These are phyloP conservation scores for Umbelopsis isabellina DNA, from an alignment of 192 early-diverging fungal species.

Conservation along the genomic window DNA sequence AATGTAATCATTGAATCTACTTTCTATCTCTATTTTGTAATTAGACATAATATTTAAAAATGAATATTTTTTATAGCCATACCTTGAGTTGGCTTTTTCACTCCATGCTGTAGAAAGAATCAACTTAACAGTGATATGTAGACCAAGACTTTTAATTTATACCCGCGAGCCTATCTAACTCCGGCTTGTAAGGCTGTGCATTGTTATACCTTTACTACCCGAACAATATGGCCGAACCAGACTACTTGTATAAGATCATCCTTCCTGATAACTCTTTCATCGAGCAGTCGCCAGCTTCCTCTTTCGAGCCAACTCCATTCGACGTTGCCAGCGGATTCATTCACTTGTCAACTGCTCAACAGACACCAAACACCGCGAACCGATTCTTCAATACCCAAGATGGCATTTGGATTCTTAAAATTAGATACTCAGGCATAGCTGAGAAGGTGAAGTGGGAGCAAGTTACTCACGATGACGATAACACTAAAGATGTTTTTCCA, in stretches of 20 bases:
- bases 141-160: too few relatives aligned
- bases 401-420: conserved; percentile 22
- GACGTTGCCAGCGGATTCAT: conserved; percentile 18
- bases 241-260: conserved; percentile 21
- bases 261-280: neutral
- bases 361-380: conserved; percentile 6
- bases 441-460: conserved; percentile 18
- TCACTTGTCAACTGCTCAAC: conserved; percentile 19
- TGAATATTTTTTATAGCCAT: too few relatives aligned
- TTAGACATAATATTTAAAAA: neutral
- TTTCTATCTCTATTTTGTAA: conserved; percentile 1
- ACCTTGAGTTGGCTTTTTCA: too few relatives aligned
- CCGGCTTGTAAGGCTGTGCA: too few relatives aligned
- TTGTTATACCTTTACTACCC: neutral
- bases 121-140: too few relatives aligned
- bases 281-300: neutral
- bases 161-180: too few relatives aligned
- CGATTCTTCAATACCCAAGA: conserved; percentile 15
- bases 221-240: neutral
- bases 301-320: conserved; percentile 12
- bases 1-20: neutral
- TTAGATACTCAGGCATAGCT: neutral
- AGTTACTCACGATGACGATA: conserved; percentile 20
- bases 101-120: too few relatives aligned
- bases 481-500: conserved; percentile 2